Evolutionary conservation across 371 early-diverging fungal species (phyloP), one percentile per base, ranked within the genome.

Genomic region (Saksenaea oblongispora): DNA sequence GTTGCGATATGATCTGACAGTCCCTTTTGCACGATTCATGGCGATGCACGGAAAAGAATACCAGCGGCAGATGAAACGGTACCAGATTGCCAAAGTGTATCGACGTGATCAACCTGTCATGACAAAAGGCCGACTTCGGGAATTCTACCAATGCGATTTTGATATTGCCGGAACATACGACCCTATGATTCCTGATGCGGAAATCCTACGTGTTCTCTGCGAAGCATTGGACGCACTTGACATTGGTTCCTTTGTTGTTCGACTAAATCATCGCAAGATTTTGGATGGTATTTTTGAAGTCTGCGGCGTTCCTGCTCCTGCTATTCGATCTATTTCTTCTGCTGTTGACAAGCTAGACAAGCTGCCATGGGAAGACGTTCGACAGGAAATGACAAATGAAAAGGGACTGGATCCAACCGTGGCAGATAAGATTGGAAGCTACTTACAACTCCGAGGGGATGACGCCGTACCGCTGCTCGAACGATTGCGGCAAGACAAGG

Each of bases 131-230:
- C 90, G 99, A 42, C 94, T 98, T 92, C 87, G 99, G 72, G 99
- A 99, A 82, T 99, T 99, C 73, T 94, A 88, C 76, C 99, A 99
- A 83, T 98, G 99, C 75, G 99, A 99, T 88, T 99, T 97, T 69
- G 99, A 99, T 78, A 94, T 99, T 83, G 99, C 98, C 26, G 99
- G 99, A 15, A 78, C 83, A 10, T 96, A 95, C 70, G 95, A 96
- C 54, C 71, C 93, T 1, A 99, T 99, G 98, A 86, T 98, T 42
- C 95, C 98, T 10, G 99, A 99, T 76, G 91, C 98, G 35, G 99
- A 99, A 75, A 88, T 92, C 34, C 72, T 99, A 42, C 81, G 89
- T n/a, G 87, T 98, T 17, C 82, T 93, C 60, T 84, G 85, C 39
- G 98, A 98, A 72, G 87, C 96, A 22, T 82, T 95, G 66, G 83